phyloP scores from a whole-genome alignment of 768 basidiomycete species.

The Tremella fuciformis region DNA sequence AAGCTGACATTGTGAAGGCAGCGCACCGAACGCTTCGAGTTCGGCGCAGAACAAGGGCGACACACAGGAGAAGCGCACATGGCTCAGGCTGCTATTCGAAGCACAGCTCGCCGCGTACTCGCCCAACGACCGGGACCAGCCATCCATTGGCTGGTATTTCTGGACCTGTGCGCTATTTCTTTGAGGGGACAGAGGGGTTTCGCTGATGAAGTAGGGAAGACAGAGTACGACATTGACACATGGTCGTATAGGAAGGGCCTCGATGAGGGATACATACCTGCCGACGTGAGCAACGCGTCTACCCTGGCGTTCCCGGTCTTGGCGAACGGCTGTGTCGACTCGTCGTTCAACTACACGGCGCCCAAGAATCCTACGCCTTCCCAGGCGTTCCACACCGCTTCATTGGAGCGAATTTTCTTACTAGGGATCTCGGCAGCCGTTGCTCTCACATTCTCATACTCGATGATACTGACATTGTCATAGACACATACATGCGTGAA shows the following conservation, averaged over 20 bases:
- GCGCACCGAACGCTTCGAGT: slow-evolving; percentile 22
- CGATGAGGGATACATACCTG: slow-evolving; percentile 44
- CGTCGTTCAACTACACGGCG: slow-evolving; percentile 42
- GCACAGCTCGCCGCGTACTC: slow-evolving; percentile 47
- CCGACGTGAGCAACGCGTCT: slow-evolving; percentile 42
- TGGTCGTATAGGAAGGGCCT: slow-evolving; percentile 46
- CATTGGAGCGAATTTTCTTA: no score
- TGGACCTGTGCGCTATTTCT: slow-evolving; percentile 46
- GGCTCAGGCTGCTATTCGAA: slow-evolving; percentile 49
- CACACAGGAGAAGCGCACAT: slow-evolving; percentile 43
- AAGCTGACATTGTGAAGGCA: slow-evolving; percentile 3
- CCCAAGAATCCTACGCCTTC: slow-evolving; percentile 17
- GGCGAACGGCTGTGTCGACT: slow-evolving; percentile 45
- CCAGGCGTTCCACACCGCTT: no score
- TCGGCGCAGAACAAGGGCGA: slow-evolving; percentile 26
- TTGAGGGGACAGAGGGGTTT: background rate
- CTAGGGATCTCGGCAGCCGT: no score
- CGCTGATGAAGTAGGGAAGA: slow-evolving; percentile 35
- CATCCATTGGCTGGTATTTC: slow-evolving; percentile 46
- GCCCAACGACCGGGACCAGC: slow-evolving; percentile 32
- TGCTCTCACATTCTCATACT: no score
- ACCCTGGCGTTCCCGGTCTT: slow-evolving; percentile 41
- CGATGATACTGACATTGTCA: no score
- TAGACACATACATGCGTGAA: no score
- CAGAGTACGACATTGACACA: slow-evolving; percentile 46